Base-by-base conservation (phyloP, 2,329 filamentous ascomycete genomes). In the Phaeosphaeriaceae sp. region DNA sequence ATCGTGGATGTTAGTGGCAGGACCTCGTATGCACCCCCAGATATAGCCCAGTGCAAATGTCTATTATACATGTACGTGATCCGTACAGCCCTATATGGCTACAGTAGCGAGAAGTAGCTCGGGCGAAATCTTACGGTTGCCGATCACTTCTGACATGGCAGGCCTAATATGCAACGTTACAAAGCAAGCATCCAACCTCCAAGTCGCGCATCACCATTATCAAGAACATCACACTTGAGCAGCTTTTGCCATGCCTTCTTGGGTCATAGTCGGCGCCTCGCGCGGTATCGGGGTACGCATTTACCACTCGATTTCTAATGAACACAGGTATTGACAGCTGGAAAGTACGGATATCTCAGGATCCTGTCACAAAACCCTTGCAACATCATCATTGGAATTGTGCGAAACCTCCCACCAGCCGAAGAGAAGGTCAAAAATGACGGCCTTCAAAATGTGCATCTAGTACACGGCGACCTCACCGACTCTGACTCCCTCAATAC, bases 401-500 rank as follows among this genome's bases (percentile, higher is more conserved):
- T 47, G 20, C 58, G 61, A 48, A 61, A 56, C 46, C 15, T 41
- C 45, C 25, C 53, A 31, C 51, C 53, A 22, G 40, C 56, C 47
- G 40, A 61, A 27, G 42, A 25, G 15, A 61, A 64, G 10, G 27
- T 64, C 21, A 54, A 45, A 21, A 31, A 51, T 17, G 58, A 64
- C 44, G 56, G 51, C 19, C 52, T 65, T 50, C 41, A 68, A 21
- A 79, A 78, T 50, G 56, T 79, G 41, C 75, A 78, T 62, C 52
- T 79, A 56, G 58, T 80, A 59, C 62, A 72, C 56, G 74, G 62
- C 51, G 71, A 78, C 55, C 58, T 76, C 25, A 70, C 68, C 27
- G 70, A 72, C 51, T 68, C 67, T 15, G 57, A 70, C 33, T 76
- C 70, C 44, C 69, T 79, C 54, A 66, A 62, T 25, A 70, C 68